Evolutionary conservation across 768 basidiomycete species (phyloP).

Genomic region (Tulasnella sp.): DNA sequence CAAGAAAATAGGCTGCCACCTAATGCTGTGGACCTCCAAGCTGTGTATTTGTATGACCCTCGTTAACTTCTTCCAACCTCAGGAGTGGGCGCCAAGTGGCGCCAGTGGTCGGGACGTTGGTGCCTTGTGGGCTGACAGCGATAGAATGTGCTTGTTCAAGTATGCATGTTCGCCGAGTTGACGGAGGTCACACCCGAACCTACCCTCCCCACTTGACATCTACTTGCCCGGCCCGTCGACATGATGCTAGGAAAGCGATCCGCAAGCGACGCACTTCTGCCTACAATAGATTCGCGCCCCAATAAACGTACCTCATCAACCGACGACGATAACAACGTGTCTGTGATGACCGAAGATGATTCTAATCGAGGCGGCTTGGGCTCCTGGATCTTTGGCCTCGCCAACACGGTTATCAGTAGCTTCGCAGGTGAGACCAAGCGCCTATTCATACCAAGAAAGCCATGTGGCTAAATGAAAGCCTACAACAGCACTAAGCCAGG

Average conservation of each 20-base stretch:
- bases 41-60: too few species aligned
- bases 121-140: too few species aligned
- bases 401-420: neutral
- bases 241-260: slow-evolving; percentile 6
- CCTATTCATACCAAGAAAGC: neutral
- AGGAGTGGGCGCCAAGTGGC: too few species aligned
- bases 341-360: neutral
- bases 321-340: neutral
- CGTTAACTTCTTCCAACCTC: too few species aligned
- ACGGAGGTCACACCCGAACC: too few species aligned
- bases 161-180: too few species aligned
- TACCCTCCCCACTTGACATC: too few species aligned
- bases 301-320: neutral
- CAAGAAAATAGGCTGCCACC: too few species aligned
- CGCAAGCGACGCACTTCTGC: neutral
- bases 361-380: neutral
- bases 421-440: neutral
- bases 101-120: too few species aligned
- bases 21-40: too few species aligned
- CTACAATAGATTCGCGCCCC: neutral
- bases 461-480: too few species aligned
- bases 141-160: too few species aligned
- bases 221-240: neutral
- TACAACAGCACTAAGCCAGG: neutral
- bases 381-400: neutral